Base-by-base conservation (phyloP, 108 stramenopile species). In the Cylindrotheca closterium region DNA sequence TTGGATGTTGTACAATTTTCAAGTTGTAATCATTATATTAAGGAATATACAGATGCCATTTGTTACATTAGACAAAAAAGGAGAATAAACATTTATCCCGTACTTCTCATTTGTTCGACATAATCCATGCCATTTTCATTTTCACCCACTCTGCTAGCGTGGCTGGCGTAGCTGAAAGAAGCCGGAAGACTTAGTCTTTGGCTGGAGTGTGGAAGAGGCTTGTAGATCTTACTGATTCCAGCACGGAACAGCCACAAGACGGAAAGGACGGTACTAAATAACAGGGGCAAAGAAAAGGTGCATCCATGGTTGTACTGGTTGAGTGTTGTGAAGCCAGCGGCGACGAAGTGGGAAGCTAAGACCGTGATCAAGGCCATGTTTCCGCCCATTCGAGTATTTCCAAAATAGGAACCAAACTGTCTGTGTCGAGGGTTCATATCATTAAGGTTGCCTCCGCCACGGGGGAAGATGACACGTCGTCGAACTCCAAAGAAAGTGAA, bases 401-500 rank as follows among this genome's bases (percentile, higher is more conserved):
- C 76, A 52, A 75, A 72, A 51, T 74, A 73, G n/a, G 51, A 63
- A 28, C 78, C 82, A 67, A 71, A 60, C 0, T 29, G 30, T 49
- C 67, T 57, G 27, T 58, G 58, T 18, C 58, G 37, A 17, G 61
- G 66, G 30, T 68, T 55, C 30, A 70, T 34, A 23, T 77, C 74
- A 1, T 29, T n/a, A 2, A 74, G 59, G 17, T 64, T 56, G 23
- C 73, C 73, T 8, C 59, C 61, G 27, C 78, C 78, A 34, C 71
- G 75, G 26, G 56, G 68, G 47, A 77, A 81, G 23, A 82, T 75
- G 25, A 77, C 48, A 29, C 86, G 78, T 73, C 89, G 69, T 47
- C 92, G 71, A 80, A 93, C 86, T 1, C 92, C 92, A 60, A 79
- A 93, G 56, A 93, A 93, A 3, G 83, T 82, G 33, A 86, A 77